Conservation (phyloP, 805 yeast species). For the Crinitomyces ghanaensis region DNA sequence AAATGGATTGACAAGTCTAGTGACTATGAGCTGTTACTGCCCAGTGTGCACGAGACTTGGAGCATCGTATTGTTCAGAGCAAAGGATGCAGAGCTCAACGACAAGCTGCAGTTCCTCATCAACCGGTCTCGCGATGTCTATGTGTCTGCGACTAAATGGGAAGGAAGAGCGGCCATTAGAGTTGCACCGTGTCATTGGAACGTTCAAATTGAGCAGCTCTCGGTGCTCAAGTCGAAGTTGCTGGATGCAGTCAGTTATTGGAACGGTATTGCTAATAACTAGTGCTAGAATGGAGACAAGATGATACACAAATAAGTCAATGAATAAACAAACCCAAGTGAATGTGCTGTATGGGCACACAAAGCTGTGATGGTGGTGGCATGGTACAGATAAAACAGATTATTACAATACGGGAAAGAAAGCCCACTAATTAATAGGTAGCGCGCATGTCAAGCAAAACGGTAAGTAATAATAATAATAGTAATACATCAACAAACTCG, state of each 20-base stretch:
- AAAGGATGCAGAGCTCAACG: constrained; percentile 6
- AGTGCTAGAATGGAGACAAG: neutral
- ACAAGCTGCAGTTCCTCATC: constrained; percentile 7
- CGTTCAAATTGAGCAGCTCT: constrained; percentile 3
- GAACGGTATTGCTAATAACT: neutral
- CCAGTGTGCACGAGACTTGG: constrained; percentile 4
- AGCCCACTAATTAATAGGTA: no score
- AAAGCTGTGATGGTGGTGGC: no score
- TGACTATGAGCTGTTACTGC: constrained; percentile 12
- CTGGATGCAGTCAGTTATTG: neutral
- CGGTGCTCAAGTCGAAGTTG: neutral
- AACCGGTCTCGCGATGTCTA: constrained; percentile 12
- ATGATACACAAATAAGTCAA: neutral
- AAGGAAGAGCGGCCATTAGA: constrained; percentile 15
- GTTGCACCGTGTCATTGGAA: constrained; percentile 18
- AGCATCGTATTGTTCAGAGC: constrained; percentile 17
- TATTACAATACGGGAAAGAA: no score
- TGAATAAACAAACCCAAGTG: neutral
- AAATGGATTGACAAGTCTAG: constrained; percentile 8
- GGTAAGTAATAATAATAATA: no score
- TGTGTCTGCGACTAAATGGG: constrained; percentile 15
- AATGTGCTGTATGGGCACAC: no score
- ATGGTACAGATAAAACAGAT: no score
- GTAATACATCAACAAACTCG: no score
- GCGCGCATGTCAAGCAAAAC: no score